Conservation (phyloP, 139 green algal species). For the Closterium sp. region DNA sequence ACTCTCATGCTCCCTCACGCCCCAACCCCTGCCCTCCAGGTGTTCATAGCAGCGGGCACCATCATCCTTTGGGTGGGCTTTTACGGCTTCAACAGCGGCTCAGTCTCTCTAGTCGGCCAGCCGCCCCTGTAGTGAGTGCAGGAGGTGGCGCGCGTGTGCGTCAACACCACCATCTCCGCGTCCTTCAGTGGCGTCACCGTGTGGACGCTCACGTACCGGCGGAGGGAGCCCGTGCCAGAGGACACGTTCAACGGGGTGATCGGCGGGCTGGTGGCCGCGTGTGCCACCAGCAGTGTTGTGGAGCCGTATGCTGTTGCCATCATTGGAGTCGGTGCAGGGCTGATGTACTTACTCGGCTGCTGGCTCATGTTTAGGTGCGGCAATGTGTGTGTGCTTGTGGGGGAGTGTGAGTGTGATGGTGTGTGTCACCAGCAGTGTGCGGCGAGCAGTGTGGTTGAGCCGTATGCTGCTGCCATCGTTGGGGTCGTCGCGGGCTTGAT, state of each 20-base stretch:
- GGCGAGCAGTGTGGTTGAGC: slow-evolving; percentile 59
- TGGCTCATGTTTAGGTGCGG: slow-evolving; percentile 17
- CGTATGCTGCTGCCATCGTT: slow-evolving; percentile 79
- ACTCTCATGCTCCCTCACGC: no score
- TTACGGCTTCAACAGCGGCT: slow-evolving; percentile 77
- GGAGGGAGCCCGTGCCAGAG: slow-evolving; percentile 26
- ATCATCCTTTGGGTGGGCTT: slow-evolving; percentile 80
- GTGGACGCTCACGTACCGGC: slow-evolving; percentile 45
- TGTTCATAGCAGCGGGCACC: slow-evolving; percentile 59
- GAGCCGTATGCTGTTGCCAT: slow-evolving; percentile 79
- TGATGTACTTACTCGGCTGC: slow-evolving; percentile 4
- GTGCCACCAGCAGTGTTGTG: slow-evolving; percentile 60
- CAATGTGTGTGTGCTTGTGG: no score
- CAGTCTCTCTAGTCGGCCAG: slow-evolving; percentile 25
- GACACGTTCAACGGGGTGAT: slow-evolving; percentile 62
- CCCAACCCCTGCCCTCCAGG: background rate
- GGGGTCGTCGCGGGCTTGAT: slow-evolving; percentile 54
- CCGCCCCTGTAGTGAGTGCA: slow-evolving; percentile 2
- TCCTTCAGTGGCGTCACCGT: slow-evolving; percentile 53
- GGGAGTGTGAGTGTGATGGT: no score
- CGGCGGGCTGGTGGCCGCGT: slow-evolving; percentile 74
- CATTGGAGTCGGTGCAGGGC: slow-evolving; percentile 60
- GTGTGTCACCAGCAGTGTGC: slow-evolving; percentile 57
- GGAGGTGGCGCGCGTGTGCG: slow-evolving; percentile 22
- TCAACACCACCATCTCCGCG: slow-evolving; percentile 68